Base-by-base conservation (phyloP, 106 monocot species). In the Gastrodia elata region DNA sequence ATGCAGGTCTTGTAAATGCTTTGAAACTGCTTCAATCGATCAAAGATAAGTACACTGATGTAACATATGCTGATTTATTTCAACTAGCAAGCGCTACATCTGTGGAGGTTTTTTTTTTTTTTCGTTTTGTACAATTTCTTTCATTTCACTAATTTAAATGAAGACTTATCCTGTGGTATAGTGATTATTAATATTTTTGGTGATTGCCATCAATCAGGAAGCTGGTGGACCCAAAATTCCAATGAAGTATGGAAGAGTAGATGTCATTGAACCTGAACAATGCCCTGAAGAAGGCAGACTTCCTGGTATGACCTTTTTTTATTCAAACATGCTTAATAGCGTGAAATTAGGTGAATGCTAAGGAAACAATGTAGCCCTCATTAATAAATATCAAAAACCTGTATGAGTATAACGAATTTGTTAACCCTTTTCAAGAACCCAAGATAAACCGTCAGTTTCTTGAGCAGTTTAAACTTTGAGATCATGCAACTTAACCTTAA, bases 81-180 rank as follows among this genome's bases (percentile, higher is more conserved):
- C 98, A 99, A 72, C 65, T 99, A 70, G 98, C 98, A 39, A 99
- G 98, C 82, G 98, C 98, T 43, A 91, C 98, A 55, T 88, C 98
- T 44, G 75, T 99, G 64, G 98, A 99, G 91, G 98, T 93, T 35
- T 30, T 64, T 15, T 68, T 42, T 38, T 59, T 55, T 37, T 34
- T 64, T 1, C 20, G 3, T 59, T 42, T 2, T 52, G n/a, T 28
- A 5, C 0, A 76, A 6, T n/a, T 71, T 5, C 0, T 68, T 44
- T n/a, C n/a, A n/a, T n/a, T n/a, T n/a, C n/a, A n/a, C 7, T 5
- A 13, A 11, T 72, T 46, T 27, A 34, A 32, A 73, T 5, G 24
- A 72, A n/a, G 7, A 38, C 14, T 77, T 35, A 73, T 74, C 13
- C 20, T 39, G n/a, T 61, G 43, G 46, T 28, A 43, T 46, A 52